These are phyloP conservation scores for Lactarius trivialis DNA, from an alignment of 768 basidiomycete species.

Conservation along the genomic window DNA sequence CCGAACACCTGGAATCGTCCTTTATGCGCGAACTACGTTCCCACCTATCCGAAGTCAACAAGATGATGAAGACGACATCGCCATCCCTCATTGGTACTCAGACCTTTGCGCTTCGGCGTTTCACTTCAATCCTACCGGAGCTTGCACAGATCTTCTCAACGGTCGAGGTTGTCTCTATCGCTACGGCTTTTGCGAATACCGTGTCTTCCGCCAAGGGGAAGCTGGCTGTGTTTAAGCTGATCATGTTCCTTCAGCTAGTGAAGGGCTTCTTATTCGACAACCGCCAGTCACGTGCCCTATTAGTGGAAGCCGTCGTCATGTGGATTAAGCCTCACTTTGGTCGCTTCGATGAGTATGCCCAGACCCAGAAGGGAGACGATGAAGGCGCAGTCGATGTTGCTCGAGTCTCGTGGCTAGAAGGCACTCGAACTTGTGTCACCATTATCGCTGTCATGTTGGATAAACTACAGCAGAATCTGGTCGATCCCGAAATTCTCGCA, in stretches of 20 bases:
- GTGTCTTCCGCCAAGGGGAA: constrained; percentile 74
- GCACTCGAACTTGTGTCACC: constrained; percentile 82
- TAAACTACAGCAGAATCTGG: constrained; percentile 75
- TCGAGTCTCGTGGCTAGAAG: constrained; percentile 85
- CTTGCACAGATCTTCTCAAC: constrained; percentile 73
- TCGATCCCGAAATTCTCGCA: constrained; percentile 53
- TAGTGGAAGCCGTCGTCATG: constrained; percentile 81
- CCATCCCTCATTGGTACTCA: constrained; percentile 95
- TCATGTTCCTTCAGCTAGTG: constrained; percentile 89
- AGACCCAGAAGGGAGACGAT: constrained; percentile 56
- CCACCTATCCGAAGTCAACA: constrained; percentile 75
- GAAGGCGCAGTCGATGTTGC: constrained; percentile 63
- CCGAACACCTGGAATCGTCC: constrained; percentile 74
- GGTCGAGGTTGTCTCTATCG: constrained; percentile 80
- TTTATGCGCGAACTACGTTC: constrained; percentile 80
- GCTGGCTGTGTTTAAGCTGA: constrained; percentile 87
- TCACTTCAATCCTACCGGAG: constrained; percentile 86
- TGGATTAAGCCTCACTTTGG: constrained; percentile 98
- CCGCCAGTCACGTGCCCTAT: constrained; percentile 62
- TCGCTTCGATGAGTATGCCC: constrained; percentile 75
- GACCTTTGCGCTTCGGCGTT: constrained; percentile 88
- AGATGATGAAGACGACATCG: constrained; percentile 76
- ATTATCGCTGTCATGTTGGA: constrained; percentile 87
- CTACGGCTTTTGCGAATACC: constrained; percentile 82
- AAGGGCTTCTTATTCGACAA: constrained; percentile 85